A percentile compares a stretch with the other conserved stretches of the same genome.
phyloP scores from a whole-genome alignment of 2,329 filamentous ascomycete genomes.

The Exserohilum rostratum region DNA sequence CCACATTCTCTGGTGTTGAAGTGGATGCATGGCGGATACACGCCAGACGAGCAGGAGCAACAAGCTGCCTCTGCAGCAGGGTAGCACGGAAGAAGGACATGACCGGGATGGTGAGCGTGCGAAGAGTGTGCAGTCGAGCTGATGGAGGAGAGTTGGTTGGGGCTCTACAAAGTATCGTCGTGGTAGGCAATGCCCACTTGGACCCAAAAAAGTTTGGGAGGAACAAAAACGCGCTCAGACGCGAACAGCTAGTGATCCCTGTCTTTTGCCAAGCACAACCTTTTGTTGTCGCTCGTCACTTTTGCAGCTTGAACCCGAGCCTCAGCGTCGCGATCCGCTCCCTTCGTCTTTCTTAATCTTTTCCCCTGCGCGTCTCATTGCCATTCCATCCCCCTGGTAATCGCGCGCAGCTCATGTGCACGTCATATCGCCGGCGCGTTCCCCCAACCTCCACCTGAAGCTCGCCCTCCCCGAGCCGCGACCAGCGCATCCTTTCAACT shows the following conservation, averaged over 20 bases:
- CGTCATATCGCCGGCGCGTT: constrained; percentile 37
- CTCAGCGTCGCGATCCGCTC: constrained; percentile 38
- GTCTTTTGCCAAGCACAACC: constrained; percentile 24
- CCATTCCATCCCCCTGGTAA: constrained; percentile 11
- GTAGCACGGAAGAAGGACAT: constrained; percentile 37
- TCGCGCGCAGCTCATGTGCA: constrained; percentile 37
- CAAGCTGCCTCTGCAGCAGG: constrained; percentile 23
- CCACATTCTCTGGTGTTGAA: constrained; percentile 20
- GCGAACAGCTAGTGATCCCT: constrained; percentile 26
- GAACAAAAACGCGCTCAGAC: constrained; percentile 21
- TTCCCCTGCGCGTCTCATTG: constrained; percentile 23
- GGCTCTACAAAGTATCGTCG: background rate
- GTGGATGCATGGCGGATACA: constrained; percentile 31
- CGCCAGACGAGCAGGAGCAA: constrained; percentile 16
- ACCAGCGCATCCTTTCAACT: constrained; percentile 21
- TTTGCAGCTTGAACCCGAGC: constrained; percentile 27
- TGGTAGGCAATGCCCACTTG: background rate
- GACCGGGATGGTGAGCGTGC: background rate
- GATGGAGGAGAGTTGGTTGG: too few relatives aligned
- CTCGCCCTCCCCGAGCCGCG: constrained; percentile 29
- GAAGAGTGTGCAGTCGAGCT: too few relatives aligned
- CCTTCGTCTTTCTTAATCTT: constrained; percentile 21
- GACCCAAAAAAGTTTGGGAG: constrained; percentile 17
- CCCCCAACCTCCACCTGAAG: constrained; percentile 35
- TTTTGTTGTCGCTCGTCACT: constrained; percentile 39